Evolutionary conservation across 495 filamentous ascomycete genomes (phyloP).

Genomic region (Astrothelium macrocarpum): DNA sequence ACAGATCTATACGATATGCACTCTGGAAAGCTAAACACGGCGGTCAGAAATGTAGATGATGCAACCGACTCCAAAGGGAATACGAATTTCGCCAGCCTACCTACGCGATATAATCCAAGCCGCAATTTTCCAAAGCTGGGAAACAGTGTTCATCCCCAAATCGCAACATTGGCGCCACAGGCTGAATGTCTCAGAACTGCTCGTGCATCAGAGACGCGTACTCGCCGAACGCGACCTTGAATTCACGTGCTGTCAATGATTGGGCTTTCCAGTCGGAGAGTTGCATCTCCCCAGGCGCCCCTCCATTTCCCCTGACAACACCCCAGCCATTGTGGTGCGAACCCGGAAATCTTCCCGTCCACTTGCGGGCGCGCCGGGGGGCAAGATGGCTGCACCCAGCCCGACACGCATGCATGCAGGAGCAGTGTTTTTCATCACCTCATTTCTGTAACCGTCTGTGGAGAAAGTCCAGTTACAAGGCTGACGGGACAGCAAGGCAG

Average conservation of each 20-base stretch:
- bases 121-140: neutral
- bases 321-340: neutral
- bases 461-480: neutral
- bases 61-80: neutral
- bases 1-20: too few relatives aligned
- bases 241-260: constrained; percentile 2
- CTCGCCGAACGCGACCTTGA: neutral
- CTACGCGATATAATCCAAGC: neutral
- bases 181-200: neutral
- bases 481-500: neutral
- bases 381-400: too few relatives aligned
- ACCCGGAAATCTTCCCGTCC: neutral
- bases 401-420: too few relatives aligned
- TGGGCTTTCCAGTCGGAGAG: neutral
- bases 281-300: too few relatives aligned
- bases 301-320: too few relatives aligned
- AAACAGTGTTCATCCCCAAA: too few relatives aligned
- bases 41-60: neutral
- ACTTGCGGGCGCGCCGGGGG: too few relatives aligned
- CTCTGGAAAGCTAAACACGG: neutral
- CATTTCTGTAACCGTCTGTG: neutral
- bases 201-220: neutral
- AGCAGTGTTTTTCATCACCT: neutral
- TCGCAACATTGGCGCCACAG: neutral
- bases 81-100: neutral